A percentile compares a stretch with the other conserved stretches of the same genome.
Conservation (phyloP, 768 basidiomycete genomes). For the Sarcomyxa edulis region DNA sequence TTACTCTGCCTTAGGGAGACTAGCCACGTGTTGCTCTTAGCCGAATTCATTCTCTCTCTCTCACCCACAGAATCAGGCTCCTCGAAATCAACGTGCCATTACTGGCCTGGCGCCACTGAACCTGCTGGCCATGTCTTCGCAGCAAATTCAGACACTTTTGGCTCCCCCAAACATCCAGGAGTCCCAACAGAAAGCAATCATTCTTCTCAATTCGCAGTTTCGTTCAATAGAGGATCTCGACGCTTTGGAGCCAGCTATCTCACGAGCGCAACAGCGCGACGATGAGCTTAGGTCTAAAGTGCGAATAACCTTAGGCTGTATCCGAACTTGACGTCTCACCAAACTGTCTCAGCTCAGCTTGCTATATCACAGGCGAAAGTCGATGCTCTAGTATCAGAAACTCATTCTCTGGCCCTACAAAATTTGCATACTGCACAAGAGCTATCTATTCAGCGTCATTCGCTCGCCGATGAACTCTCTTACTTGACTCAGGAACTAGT, state of each 20-base stretch:
- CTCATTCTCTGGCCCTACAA: constrained; percentile 39
- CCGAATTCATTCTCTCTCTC: too few species aligned
- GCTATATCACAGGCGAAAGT: constrained; percentile 44
- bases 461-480: constrained; percentile 71
- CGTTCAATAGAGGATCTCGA: constrained; percentile 46
- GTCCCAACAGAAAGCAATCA: constrained; percentile 24
- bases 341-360: constrained; percentile 51
- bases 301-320: constrained; percentile 21
- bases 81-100: too few species aligned
- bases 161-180: constrained; percentile 37
- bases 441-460: constrained; percentile 71
- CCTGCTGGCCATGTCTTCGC: constrained; percentile 32
- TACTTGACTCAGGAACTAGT: constrained; percentile 61
- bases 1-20: too few species aligned
- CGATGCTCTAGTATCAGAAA: constrained; percentile 39
- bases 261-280: constrained; percentile 32
- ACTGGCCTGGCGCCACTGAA: too few species aligned
- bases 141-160: constrained; percentile 42
- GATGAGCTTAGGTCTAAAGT: constrained; percentile 41
- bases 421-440: constrained; percentile 65
- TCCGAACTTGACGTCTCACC: constrained; percentile 23
- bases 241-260: constrained; percentile 37
- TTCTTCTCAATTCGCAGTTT: constrained; percentile 41
- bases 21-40: too few species aligned
- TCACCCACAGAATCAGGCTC: too few species aligned